These are phyloP conservation scores for Sungouiella thailandica DNA, from an alignment of 805 yeast genomes.

Conservation along the genomic window DNA sequence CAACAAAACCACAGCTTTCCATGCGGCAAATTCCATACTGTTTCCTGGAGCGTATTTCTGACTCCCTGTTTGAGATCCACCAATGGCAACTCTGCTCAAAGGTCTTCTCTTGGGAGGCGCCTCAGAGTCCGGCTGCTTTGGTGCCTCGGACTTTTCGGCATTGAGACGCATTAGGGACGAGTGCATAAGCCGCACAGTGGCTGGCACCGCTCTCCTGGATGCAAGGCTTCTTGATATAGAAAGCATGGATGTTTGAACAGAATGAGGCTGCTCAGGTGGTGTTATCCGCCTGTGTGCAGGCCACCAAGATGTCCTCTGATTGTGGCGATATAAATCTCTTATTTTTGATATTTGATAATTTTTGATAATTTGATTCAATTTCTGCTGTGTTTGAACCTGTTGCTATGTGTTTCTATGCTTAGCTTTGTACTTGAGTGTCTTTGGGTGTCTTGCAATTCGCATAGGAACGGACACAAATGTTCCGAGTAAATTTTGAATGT, in stretches of 20 bases:
- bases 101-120: constrained; percentile 44
- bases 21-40: constrained; percentile 69
- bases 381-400: too few species aligned
- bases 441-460: too few species aligned
- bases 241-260: constrained; percentile 1
- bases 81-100: constrained; percentile 74
- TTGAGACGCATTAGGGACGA: neutral
- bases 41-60: constrained; percentile 33
- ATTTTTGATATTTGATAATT: too few species aligned
- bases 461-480: too few species aligned
- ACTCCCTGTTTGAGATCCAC: constrained; percentile 41
- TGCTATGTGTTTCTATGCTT: too few species aligned
- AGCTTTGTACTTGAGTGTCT: too few species aligned
- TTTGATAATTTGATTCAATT: too few species aligned
- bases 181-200: constrained; percentile 2
- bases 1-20: constrained; percentile 76
- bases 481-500: too few species aligned
- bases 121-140: neutral
- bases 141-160: neutral
- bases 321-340: neutral
- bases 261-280: neutral
- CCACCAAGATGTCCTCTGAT: too few species aligned
- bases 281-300: neutral
- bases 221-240: constrained; percentile 1
- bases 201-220: neutral